Base-by-base conservation (phyloP, 768 basidiomycete genomes). In the Calocybe gangraenosa region DNA sequence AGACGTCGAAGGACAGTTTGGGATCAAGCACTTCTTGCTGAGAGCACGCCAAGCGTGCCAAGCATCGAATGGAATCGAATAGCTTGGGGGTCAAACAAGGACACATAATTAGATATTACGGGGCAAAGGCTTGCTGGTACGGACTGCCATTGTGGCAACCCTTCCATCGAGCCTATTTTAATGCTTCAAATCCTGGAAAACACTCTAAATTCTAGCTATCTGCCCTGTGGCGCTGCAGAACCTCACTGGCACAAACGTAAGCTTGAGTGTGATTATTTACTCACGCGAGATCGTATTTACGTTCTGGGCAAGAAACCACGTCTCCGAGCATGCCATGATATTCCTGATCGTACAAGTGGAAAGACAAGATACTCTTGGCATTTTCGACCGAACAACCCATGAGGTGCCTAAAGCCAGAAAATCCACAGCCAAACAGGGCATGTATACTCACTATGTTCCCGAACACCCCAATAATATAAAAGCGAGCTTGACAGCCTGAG, bases 371-470 rank as follows among this genome's bases (percentile, higher is more conserved):
- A 11, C 6, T 32, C 49, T 50, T 50, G 49, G 49, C 49, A 39
- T 2, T 19, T 45, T 45, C 40, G 37, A 37, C 49, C 49, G 49
- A 46, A 50, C 40, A 49, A 46, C 21, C 36, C n/a, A 28, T 36
- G 22, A 40, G 35, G 33, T 25, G 31, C 19, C 13, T 37, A 42
- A 20, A 20, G 23, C 23, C 32, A 44, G 21, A 37, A 19, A 43
- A 22, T 37, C 21, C 36, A 20, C 30, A 10, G 15, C 37, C 7
- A 14, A 46, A 42, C 32, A 17, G 35, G 47, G 46, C 35, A 21
- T n/a, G n/a, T n/a, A n/a, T n/a, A n/a, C n/a, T n/a, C n/a, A n/a
- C n/a, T n/a, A n/a, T n/a, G n/a, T 40, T 9, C n/a, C 8, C 18
- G 32, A n/a, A 14, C 13, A 33, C 18, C 17, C 20, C 7, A 14